phyloP scores from a whole-genome alignment of 2,329 filamentous ascomycete species.

The Paraconiothyrium sp. region DNA sequence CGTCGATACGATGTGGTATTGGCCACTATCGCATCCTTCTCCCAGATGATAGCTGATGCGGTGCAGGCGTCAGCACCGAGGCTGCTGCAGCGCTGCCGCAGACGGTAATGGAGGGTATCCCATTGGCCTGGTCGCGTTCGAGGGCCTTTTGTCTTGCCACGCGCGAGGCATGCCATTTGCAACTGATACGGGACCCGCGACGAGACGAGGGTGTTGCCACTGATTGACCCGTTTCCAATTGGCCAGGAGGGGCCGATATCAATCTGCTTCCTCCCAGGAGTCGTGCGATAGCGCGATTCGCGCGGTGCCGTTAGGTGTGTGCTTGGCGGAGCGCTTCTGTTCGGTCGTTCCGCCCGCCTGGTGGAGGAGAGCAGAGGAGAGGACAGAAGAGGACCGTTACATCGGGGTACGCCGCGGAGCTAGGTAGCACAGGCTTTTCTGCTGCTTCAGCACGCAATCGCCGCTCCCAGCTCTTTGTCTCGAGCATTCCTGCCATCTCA shows the following conservation, averaged over 20 bases:
- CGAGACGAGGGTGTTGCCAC: neutral
- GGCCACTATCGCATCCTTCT: conserved; percentile 7
- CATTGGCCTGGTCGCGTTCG: conserved; percentile 1
- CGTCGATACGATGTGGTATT: conserved; percentile 5
- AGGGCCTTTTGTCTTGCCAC: neutral
- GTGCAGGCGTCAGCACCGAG: neutral
- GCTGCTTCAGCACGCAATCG: neutral
- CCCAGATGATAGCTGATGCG: too few species aligned
- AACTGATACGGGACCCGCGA: conserved; percentile 3
- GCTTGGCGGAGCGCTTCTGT: neutral
- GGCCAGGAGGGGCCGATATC: conserved; percentile 2
- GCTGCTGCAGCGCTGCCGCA: neutral
- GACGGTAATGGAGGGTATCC: too few species aligned
- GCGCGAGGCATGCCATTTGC: conserved; percentile 1
- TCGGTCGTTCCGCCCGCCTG: conserved; percentile 2
- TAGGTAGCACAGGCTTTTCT: neutral
- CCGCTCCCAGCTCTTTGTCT: neutral
- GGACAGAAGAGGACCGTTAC: neutral
- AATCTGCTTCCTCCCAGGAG: neutral
- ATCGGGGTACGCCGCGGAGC: neutral
- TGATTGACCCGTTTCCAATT: neutral
- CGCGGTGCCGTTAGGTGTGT: neutral
- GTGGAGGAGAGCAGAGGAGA: neutral
- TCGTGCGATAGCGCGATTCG: conserved; percentile 13
- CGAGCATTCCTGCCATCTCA: neutral